A percentile compares a stretch with the other conserved stretches of the same genome.
phyloP scores from a whole-genome alignment of 2,329 filamentous ascomycete species.

The Ceratocystis smalleyi region DNA sequence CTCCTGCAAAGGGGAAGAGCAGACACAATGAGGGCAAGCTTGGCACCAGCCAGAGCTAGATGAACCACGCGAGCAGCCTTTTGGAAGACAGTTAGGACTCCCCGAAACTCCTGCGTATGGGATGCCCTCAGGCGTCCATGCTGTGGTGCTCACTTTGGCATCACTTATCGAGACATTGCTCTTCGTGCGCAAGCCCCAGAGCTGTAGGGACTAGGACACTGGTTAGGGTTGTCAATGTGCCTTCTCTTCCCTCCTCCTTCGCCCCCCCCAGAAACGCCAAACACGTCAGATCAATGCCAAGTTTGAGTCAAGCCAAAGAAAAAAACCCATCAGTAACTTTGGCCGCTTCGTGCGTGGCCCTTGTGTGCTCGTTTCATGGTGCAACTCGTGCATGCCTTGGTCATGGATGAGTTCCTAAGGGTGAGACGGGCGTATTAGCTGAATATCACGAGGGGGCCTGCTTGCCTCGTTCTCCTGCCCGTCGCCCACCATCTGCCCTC shows the following conservation, averaged over 20 bases:
- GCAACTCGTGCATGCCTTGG: neutral
- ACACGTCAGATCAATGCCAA: neutral
- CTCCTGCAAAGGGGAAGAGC: neutral
- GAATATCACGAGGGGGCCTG: too few relatives aligned
- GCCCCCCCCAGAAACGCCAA: neutral
- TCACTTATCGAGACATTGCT: too few relatives aligned
- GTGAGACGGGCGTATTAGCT: too few relatives aligned
- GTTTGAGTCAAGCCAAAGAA: neutral
- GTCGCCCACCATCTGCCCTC: too few relatives aligned
- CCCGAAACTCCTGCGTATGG: too few relatives aligned
- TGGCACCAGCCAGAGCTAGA: neutral
- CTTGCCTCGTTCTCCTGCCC: too few relatives aligned
- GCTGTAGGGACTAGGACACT: accelerated
- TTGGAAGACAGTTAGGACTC: too few relatives aligned
- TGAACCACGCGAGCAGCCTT: neutral
- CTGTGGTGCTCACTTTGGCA: too few relatives aligned
- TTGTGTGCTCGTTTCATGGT: neutral
- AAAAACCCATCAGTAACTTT: neutral
- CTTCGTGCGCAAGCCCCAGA: neutral
- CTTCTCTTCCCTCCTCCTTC: neutral
- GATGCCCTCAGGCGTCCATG: too few relatives aligned
- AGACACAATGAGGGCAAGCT: neutral
- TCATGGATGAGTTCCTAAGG: too few relatives aligned
- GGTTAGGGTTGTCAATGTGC: neutral
- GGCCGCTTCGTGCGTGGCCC: neutral